Evolutionary conservation across 2,329 filamentous ascomycete genomes (phyloP), one percentile per base, ranked within the genome.

Genomic region (Escovopsis sp.): DNA sequence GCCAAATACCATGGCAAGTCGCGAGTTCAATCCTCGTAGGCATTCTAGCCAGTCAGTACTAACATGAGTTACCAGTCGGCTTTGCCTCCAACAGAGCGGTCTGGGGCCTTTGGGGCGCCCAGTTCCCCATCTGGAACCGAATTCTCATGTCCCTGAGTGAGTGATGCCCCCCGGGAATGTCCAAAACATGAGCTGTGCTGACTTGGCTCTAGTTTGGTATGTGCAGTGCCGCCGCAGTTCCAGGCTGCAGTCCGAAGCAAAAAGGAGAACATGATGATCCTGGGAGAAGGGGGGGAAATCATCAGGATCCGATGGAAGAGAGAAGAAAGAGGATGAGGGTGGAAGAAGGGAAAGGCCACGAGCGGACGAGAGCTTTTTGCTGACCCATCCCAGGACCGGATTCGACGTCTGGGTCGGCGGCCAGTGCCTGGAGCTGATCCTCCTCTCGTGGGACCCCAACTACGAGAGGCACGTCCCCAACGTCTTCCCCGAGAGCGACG

Each of bases 371-470:
- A n/a, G n/a, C n/a, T n/a, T n/a, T n/a, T n/a, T n/a, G n/a, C n/a
- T n/a, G 21, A 5, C 21, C 21, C 21, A 23, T 23, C 21, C n/a
- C n/a, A n/a, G n/a, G n/a, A n/a, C n/a, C n/a, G n/a, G n/a, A n/a
- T 62, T 65, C 38, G 61, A 63, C 35, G 56, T 61, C 4, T 66
- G 61, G 58, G 57, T 64, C 28, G 63, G 63, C 11, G 62, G 62
- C 3, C 52, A 62, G 44, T 65, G 61, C 33, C 41, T 64, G 36
- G 62, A 65, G 34, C 51, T 66, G 31, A 61, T 61, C 34, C 50
- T 67, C 5, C 55, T 60, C 10, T 61, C 64, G 2, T 60, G 62
- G 46, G 60, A 61, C 43, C 62, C 62, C 10, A 50, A 51, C 7
- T 50, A 64, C 25, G 61, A 64, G 36, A 33, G 52, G 1, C 58